Percentiles rank a stretch among this genome's conserved stretches.
Conservation (phyloP, 1,284 basidiomycete species). For the Cutaneotrichosporon dermatis region DNA sequence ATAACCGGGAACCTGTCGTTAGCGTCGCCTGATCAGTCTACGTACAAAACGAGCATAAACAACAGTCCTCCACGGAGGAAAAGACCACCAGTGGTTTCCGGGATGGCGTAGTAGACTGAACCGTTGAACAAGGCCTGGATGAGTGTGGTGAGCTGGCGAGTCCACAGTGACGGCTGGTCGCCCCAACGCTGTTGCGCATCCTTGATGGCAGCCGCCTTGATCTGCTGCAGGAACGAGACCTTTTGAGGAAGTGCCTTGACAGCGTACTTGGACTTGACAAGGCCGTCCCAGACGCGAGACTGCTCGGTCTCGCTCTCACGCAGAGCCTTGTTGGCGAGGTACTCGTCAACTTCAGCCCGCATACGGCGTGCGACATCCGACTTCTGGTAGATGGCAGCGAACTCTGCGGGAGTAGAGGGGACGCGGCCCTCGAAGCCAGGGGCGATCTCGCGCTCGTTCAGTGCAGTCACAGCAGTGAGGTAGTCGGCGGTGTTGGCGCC, state of each 20-base stretch:
- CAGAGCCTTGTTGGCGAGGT: slow-evolving; percentile 22
- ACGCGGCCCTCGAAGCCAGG: slow-evolving; percentile 52
- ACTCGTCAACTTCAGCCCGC: slow-evolving; percentile 34
- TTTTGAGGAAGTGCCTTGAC: slow-evolving; percentile 23
- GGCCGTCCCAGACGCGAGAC: slow-evolving; percentile 19
- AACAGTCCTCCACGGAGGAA: slow-evolving; percentile 65
- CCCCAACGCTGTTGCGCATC: slow-evolving; percentile 46
- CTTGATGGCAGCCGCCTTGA: slow-evolving; percentile 34
- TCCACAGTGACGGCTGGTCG: slow-evolving; percentile 30
- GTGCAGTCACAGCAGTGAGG: slow-evolving; percentile 57
- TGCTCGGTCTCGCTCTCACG: slow-evolving; percentile 22
- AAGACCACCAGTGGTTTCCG: slow-evolving; percentile 60
- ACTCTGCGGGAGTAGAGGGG: slow-evolving; percentile 61
- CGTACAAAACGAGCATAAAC: slow-evolving; percentile 48
- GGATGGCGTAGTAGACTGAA: slow-evolving; percentile 65
- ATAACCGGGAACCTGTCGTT: slow-evolving; percentile 47
- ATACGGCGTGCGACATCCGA: slow-evolving; percentile 31
- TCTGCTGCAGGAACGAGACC: slow-evolving; percentile 34
- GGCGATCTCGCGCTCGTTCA: slow-evolving; percentile 56
- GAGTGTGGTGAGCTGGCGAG: slow-evolving; percentile 35
- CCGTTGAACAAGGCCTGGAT: slow-evolving; percentile 55
- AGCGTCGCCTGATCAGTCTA: too few species aligned
- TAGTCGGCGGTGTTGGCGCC: slow-evolving; percentile 57
- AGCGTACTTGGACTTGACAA: slow-evolving; percentile 25
- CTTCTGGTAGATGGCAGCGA: slow-evolving; percentile 43